phyloP scores from a whole-genome alignment of 768 basidiomycete species.

The Naganishia antarctica region DNA sequence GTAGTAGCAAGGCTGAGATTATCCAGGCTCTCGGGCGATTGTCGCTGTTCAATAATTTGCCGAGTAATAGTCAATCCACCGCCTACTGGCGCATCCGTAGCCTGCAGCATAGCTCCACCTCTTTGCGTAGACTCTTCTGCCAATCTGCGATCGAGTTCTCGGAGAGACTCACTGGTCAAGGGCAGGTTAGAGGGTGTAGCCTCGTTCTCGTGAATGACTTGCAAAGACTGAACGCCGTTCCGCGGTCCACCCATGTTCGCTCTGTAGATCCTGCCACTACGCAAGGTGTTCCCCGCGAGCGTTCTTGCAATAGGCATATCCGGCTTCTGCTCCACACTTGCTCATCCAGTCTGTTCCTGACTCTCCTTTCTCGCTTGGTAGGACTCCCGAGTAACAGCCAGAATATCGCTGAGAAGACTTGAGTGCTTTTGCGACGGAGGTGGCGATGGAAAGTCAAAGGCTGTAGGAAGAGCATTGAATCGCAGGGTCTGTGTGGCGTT shows the following conservation, averaged over 20 bases:
- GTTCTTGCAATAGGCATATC: neutral
- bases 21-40: neutral
- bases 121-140: neutral
- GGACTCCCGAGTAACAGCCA: constrained; percentile 14
- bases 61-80: neutral
- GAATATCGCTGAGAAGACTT: constrained; percentile 25
- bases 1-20: constrained; percentile 17
- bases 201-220: constrained; percentile 15
- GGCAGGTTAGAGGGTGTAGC: neutral
- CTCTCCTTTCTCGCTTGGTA: constrained; percentile 13
- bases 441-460: constrained; percentile 23
- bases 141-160: neutral
- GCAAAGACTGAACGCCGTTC: constrained; percentile 1
- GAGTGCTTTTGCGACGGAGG: constrained; percentile 22
- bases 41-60: neutral
- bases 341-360: neutral
- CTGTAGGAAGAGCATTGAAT: constrained; percentile 16
- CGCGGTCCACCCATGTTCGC: neutral
- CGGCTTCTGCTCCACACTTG: neutral
- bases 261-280: neutral
- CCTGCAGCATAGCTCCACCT: too few relatives aligned
- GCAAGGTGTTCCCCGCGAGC: neutral
- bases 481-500: neutral
- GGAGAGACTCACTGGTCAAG: constrained; percentile 9
- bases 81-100: too few relatives aligned